These are phyloP conservation scores for Candida silvicultrix DNA, from an alignment of 805 yeast species.

Conservation along the genomic window DNA sequence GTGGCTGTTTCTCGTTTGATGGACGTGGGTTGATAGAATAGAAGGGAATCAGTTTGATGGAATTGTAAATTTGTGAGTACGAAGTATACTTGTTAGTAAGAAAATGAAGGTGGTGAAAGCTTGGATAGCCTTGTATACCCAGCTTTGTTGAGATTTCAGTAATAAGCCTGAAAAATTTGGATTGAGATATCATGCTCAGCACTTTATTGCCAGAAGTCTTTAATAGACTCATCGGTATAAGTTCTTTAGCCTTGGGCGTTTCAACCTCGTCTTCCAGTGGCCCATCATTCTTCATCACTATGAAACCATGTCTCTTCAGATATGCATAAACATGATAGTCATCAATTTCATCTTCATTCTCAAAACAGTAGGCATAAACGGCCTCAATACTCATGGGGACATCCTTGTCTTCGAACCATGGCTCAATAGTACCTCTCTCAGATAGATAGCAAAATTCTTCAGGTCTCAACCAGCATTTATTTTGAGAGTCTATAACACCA, in stretches of 20 bases:
- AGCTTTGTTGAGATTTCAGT: no score
- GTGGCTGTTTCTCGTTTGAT: conserved; percentile 2
- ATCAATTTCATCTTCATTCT: conserved; percentile 37
- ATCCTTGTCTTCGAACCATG: conserved; percentile 26
- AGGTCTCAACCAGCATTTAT: conserved; percentile 45
- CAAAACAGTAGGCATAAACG: conserved; percentile 48
- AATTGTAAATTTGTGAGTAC: conserved; percentile 23
- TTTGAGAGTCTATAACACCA: conserved; percentile 51
- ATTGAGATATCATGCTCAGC: no score
- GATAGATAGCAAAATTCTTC: conserved; percentile 73
- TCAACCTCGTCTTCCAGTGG: conserved; percentile 1
- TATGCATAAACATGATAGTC: conserved; percentile 64
- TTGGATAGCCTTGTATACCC: not conserved
- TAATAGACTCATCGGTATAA: no score
- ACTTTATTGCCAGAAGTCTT: no score
- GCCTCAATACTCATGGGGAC: conserved; percentile 54
- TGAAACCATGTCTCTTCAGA: conserved; percentile 73
- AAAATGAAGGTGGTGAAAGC: conserved; percentile 12
- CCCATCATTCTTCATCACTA: conserved; percentile 35
- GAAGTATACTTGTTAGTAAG: conserved; percentile 17
- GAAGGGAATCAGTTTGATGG: conserved; percentile 24
- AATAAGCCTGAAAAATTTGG: no score
- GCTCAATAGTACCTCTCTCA: conserved; percentile 68
- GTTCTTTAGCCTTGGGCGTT: not conserved
- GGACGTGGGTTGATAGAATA: conserved; percentile 1